Percentiles rank a stretch among this genome's conserved stretches.
Conservation (phyloP, 176 grass and related monocot genomes). For the Olyra latifolia region DNA sequence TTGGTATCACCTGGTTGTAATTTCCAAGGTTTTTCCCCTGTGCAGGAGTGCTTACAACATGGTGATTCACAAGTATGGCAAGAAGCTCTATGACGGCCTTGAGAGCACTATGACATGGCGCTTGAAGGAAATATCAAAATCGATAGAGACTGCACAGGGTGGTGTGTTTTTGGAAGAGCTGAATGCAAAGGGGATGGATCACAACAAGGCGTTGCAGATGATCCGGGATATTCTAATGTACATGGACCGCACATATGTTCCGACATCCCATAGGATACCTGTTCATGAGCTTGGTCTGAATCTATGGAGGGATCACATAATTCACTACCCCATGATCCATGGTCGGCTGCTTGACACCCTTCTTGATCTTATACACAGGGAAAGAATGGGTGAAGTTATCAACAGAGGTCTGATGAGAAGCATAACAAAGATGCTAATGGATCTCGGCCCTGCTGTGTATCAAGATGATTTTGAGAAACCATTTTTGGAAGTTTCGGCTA, state of each 20-base stretch:
- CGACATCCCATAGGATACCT: slow-evolving; percentile 52
- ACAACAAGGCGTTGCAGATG: slow-evolving; percentile 94
- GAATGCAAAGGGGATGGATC: slow-evolving; percentile 79
- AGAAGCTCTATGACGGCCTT: slow-evolving; percentile 79
- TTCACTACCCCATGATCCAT: slow-evolving; percentile 71
- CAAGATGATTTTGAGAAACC: slow-evolving; percentile 95
- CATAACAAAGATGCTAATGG: slow-evolving; percentile 96
- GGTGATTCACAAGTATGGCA: slow-evolving; percentile 94
- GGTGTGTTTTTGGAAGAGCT: slow-evolving; percentile 87
- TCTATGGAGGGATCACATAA: slow-evolving; percentile 91
- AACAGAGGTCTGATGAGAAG: slow-evolving; percentile 86
- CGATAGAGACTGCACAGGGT: slow-evolving; percentile 74
- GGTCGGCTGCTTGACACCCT: slow-evolving; percentile 68
- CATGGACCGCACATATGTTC: slow-evolving; percentile 90
- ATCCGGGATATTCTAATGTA: slow-evolving; percentile 96
- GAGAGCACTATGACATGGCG: slow-evolving; percentile 76
- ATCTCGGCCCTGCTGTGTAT: slow-evolving; percentile 82
- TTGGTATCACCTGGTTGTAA: slow-evolving; percentile 18
- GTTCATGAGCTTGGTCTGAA: slow-evolving; percentile 93
- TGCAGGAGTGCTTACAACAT: slow-evolving; percentile 97
- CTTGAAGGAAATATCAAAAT: slow-evolving; percentile 78
- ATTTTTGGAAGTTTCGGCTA: slow-evolving; percentile 77
- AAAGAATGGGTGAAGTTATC: slow-evolving; percentile 85
- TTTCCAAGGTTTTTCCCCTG: background rate
- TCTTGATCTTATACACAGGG: slow-evolving; percentile 78